A percentile compares a stretch with the other conserved stretches of the same genome.
Evolutionary conservation across 768 basidiomycete species (phyloP).

Genomic region (Amanita muscaria): DNA sequence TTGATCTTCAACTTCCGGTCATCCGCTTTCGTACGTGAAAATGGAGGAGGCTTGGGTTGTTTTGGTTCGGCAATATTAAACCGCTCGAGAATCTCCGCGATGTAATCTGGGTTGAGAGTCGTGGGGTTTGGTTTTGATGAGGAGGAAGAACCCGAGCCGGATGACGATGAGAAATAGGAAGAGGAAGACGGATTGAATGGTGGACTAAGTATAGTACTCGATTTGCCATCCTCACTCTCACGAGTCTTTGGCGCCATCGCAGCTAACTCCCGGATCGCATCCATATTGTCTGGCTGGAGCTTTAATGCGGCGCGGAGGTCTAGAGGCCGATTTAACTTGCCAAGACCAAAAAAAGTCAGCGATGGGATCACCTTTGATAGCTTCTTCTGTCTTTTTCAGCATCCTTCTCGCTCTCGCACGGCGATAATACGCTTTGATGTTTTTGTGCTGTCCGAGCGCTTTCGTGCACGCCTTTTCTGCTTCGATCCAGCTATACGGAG

Average conservation of each 20-base stretch:
- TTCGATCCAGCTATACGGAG: constrained; percentile 48
- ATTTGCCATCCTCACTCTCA: constrained; percentile 5
- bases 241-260: constrained; percentile 26
- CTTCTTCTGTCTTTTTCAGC: constrained; percentile 46
- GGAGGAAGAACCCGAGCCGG: constrained; percentile 10
- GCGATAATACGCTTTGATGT: constrained; percentile 62
- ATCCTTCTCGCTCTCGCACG: constrained; percentile 60
- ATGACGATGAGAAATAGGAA: no score
- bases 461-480: constrained; percentile 64
- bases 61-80: constrained; percentile 34
- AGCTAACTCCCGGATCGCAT: constrained; percentile 50
- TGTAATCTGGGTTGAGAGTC: constrained; percentile 11
- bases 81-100: constrained; percentile 18
- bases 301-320: constrained; percentile 54
- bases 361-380: constrained; percentile 41
- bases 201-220: no score
- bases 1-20: constrained; percentile 46
- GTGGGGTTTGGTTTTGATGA: constrained; percentile 16
- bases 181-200: no score
- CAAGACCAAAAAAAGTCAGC: background rate
- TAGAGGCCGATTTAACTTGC: constrained; percentile 16
- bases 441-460: constrained; percentile 56
- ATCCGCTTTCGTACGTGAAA: constrained; percentile 41
- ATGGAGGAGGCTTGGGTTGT: constrained; percentile 40
- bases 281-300: constrained; percentile 55